Conservation (phyloP, 2,329 filamentous ascomycete species). For the Penicillium palitans region DNA sequence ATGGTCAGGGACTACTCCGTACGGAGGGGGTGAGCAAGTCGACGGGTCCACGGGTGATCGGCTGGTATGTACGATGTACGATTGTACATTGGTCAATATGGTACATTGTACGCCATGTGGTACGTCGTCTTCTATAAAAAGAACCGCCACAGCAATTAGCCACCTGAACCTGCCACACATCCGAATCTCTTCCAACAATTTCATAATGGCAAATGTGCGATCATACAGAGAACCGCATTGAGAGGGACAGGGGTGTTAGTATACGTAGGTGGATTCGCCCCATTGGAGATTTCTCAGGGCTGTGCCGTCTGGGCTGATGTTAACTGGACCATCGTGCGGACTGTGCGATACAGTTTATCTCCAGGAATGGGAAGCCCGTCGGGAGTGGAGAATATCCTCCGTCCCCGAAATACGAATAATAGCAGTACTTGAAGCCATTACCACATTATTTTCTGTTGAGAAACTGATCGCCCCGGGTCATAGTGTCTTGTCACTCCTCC, state of each 20-base stretch:
- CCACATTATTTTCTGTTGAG: not conserved
- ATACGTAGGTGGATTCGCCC: not conserved
- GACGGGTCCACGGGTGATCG: not conserved
- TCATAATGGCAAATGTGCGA: not conserved
- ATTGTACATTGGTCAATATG: not conserved
- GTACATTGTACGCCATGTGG: not conserved
- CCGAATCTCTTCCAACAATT: not conserved
- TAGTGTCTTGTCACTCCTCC: not conserved
- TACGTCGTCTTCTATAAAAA: conserved; percentile 8
- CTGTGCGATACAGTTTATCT: not conserved
- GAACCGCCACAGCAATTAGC: conserved; percentile 7
- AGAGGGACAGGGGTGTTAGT: not conserved
- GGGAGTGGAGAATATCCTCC: not conserved
- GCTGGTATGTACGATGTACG: not conserved
- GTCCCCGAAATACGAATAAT: not conserved
- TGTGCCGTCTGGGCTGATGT: not conserved
- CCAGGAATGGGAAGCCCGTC: not conserved
- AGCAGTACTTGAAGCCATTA: not conserved
- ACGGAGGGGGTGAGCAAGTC: not conserved
- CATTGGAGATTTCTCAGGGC: not conserved
- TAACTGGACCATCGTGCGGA: not conserved
- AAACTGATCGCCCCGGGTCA: not conserved
- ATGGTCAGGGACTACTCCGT: not conserved
- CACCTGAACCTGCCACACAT: not conserved
- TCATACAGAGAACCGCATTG: not conserved